Evolutionary conservation across 306 rosid genomes (phyloP).

Genomic region (Malus asiatica): DNA sequence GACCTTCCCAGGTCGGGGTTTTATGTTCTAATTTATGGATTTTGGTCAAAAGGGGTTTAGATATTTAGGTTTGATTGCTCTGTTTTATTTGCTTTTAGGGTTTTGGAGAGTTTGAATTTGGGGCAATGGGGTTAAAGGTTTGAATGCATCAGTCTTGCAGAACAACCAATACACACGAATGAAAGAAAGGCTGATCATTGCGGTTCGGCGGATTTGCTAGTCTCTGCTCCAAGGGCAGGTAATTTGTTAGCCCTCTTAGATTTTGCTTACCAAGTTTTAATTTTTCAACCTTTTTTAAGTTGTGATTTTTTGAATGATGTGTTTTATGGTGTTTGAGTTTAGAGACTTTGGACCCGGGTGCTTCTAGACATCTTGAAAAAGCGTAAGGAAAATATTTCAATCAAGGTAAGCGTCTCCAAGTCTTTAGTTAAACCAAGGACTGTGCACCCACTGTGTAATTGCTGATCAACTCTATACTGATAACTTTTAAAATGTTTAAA

Average conservation of each 20-base stretch:
- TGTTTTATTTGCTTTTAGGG: no score
- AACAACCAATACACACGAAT: no score
- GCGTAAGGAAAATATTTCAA: constrained; percentile 66
- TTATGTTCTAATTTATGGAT: no score
- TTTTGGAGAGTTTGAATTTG: no score
- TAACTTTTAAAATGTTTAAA: not conserved
- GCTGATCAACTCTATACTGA: not conserved
- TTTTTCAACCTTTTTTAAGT: not conserved
- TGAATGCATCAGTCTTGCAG: no score
- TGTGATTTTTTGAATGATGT: not conserved
- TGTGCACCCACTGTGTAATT: not conserved
- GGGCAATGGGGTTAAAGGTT: no score
- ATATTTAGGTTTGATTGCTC: no score
- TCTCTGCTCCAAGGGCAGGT: constrained; percentile 48
- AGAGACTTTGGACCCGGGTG: no score
- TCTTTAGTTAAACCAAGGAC: not conserved
- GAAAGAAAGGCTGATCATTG: constrained; percentile 55
- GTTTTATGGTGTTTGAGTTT: no score
- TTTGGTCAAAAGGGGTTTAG: no score
- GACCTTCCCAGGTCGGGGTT: no score
- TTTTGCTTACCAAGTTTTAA: constrained; percentile 7
- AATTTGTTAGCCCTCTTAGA: constrained; percentile 10
- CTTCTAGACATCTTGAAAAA: constrained; percentile 47
- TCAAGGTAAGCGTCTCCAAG: constrained; percentile 50
- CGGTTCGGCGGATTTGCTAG: constrained; percentile 68